Base-by-base conservation (phyloP, 2,329 filamentous ascomycete species). In the Diaporthe sp. region DNA sequence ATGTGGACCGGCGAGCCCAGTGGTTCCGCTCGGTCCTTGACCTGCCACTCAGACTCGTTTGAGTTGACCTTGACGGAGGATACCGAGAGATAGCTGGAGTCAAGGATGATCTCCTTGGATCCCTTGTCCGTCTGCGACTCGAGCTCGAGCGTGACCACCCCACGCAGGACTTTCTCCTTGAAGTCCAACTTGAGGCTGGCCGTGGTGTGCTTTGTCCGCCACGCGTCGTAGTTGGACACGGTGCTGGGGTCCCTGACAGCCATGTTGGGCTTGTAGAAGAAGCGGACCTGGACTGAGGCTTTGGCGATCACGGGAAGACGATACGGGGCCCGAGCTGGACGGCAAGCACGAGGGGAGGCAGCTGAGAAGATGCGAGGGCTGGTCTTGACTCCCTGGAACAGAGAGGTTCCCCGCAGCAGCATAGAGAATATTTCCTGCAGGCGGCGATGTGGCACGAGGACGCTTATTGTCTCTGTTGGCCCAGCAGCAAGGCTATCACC, bases 141-240 rank as follows among this genome's bases (percentile, higher is more conserved):
- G 57, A 98, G 87, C 79, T 91, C 91, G 77, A 98, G 89, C 51
- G 92, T 87, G 34, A 98, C 95, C 78, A 90, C 93, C 34, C 97
- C 97, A 76, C 89, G 90, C 77, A 98, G 89, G 73, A 90, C 89
- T 87, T 95, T 94, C 81, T 92, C 89, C 76, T 94, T 90, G 83
- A 98, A 99, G 81, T 98, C 92, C 79, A 98, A 92, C 79, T 92
- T 91, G 81, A 98, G 91, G 83, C 94, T 92, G 75, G 94, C 94
- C 28, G 91, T 93, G 28, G 95, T 97, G 86, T 98, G 95, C 82
- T 90, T 92, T 25, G 95, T 98, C 77, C 91, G 88, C 92, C 95
- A 98, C 74, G 93, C 92, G 84, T 94, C 92, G 85, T 98, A 98
- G 87, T 98, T 98, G 82, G 94, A 94, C 75, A 97, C 86, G 37